Evolutionary conservation across 2,329 filamentous ascomycete genomes (phyloP), one percentile per base, ranked within the genome.

Genomic region (Botryotinia convoluta): DNA sequence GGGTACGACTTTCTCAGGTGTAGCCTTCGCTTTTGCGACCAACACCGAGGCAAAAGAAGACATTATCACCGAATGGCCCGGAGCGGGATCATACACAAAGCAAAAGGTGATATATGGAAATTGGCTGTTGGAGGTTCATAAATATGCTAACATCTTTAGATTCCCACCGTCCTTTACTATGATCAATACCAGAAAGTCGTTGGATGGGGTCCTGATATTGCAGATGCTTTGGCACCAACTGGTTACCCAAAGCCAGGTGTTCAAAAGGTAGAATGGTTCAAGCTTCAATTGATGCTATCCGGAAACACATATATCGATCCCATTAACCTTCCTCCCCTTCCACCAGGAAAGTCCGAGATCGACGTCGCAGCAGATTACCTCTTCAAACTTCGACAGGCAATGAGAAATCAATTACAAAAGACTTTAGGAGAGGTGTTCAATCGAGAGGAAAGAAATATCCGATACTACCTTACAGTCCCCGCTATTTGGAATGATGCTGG

Each of bases 191-290:
- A 99, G 81, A 98, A 98, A 84, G 96, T 99, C 67, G 96, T 98
- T n/a, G 96, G 96, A 79, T 99, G 96, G 96, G 96, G 96, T 75
- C 95, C 95, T 73, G 96, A 99, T 86, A 98, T 98, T 79, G 94
- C 96, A 75, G 95, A 98, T 84, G 96, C 96, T 76, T 89, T 98
- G 77, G 95, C 96, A 71, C 96, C 96, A 44, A 98, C 96, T 59
- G 96, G 96, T 76, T 98, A 98, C 83, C 96, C 96, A 78, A 98
- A 98, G 86, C 93, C 93, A 48, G 95, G 95, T 77, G 95, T 99
- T 78, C 96, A 98, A 84, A 98, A 98, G 86, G 95, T 98, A 37
- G 96, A 98, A 85, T 99, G 96, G 96, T 98, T 99, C 89, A 98
- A 98, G 87, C 89, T 99, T 78, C 96, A 99, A 85, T 90, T 99